Evolutionary conservation across 2,329 filamentous ascomycete genomes (phyloP), one percentile per base, ranked within the genome.

Genomic region (Fusarium napiforme): DNA sequence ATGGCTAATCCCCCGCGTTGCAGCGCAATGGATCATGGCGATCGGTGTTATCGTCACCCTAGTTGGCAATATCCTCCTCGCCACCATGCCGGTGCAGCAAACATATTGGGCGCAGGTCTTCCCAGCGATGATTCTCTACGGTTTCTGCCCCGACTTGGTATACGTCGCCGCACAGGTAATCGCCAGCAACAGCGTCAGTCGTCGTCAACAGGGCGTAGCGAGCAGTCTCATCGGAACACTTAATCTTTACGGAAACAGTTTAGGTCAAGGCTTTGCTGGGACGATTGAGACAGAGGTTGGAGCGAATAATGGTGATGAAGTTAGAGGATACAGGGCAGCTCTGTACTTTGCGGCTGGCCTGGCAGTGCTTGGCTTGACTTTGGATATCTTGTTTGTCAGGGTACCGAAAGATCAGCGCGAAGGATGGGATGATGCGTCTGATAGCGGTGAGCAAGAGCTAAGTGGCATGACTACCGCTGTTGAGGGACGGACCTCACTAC

Each of bases 111-210:
- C 72, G 81, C 81, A 83, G 61, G 71, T 78, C 0, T 88, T 88
- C 56, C 84, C 82, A 1, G 80, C 82, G 3, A 74, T 77, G 45
- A 4, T 82, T 2, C 34, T 84, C 2, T 73, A 73, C 9, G 74
- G 79, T 5, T 84, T 72, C 46, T 85, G 84, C 36, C 85, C 85
- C 0, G 87, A 89, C 66, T 83, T 88, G 5, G 82, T 87, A 9
- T 87, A 84, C 60, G 84, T 85, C 0, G 85, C 85, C 0, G 85
- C 85, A 0, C 85, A 88, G 66, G 85, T 89, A 9, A 87, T 89
- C 60, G 85, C 86, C 0, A 88, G 87, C 60, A 87, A 88, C 63
- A 83, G 82, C 2, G 86, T 89, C 36, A 80, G 75, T 6, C 80
- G 82, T 6, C 81, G 82, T 9, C 82, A 89, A 28, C 86, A 89